phyloP scores from a whole-genome alignment of 148 eudicot genomes.

The Rhododendron henanense region DNA sequence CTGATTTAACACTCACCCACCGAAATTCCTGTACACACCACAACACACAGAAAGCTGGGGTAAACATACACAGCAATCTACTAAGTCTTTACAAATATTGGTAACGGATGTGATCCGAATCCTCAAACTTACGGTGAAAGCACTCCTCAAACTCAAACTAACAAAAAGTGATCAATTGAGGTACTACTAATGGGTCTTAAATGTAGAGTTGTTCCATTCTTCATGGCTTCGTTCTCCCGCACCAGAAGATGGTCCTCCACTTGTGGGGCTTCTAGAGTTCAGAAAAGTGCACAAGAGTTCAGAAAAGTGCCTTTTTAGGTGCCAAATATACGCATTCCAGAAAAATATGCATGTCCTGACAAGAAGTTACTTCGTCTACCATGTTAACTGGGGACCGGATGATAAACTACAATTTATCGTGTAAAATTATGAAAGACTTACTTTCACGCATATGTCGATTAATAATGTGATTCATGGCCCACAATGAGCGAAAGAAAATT shows the following conservation, averaged over 20 bases:
- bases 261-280: background rate
- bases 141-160: background rate
- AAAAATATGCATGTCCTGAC: background rate
- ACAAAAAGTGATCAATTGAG: background rate
- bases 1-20: background rate
- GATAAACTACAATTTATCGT: background rate
- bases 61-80: background rate
- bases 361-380: background rate
- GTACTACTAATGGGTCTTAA: background rate
- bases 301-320: background rate
- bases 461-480: background rate
- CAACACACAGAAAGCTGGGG: background rate
- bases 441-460: background rate
- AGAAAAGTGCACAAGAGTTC: too few species aligned
- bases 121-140: background rate
- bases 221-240: background rate
- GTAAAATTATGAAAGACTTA: background rate
- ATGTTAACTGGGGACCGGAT: background rate
- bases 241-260: background rate
- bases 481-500: background rate
- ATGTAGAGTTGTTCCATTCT: background rate
- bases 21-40: background rate
- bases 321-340: background rate
- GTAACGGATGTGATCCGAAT: background rate
- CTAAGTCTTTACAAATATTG: background rate